Evolutionary conservation across 2,329 filamentous ascomycete species (phyloP), one percentile per base, ranked within the genome.

Genomic region (Ophiosphaerella korrae): DNA sequence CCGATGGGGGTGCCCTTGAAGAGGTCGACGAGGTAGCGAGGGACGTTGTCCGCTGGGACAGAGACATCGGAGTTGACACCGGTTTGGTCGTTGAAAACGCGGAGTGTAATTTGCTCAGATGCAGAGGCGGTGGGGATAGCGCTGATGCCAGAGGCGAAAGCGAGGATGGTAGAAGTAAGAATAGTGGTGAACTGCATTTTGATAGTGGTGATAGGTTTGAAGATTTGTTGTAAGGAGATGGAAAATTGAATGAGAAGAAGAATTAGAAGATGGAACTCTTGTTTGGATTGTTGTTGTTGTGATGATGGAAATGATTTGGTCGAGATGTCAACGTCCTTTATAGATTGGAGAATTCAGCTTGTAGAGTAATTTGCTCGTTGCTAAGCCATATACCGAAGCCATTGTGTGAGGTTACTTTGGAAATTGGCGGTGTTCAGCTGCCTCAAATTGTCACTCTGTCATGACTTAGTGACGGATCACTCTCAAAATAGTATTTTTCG

Each of bases 181-280:
- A 50, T 44, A 39, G 45, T 52, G 33, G 52, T 55, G 47, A 58
- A 55, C 42, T 56, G 46, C 55, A 58, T 58, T 34, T 55, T 55
- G 44, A 46, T 13, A 31, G 18, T 45, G n/a, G 29, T 41, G 14
- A 26, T 14, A 31, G 24, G 23, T 34, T 21, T 48, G n/a, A 29
- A 36, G 23, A 45, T 43, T n/a, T 31, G 39, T 42, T 32, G 14
- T n/a, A 42, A 23, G 33, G 40, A 33, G 33, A 42, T 16, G n/a
- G 34, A 9, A 32, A 12, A 39, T 21, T 14, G 9, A 32, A 35
- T 7, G 18, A 29, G 35, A n/a, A 26, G 14, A 34, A 8, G 11
- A 11, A 3, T 23, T 24, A 13, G 50, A 44, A 47, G 41, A 33
- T 42, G 48, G 42, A 26, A 29, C 33, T 37, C 34, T 52, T 42